phyloP scores from a whole-genome alignment of 768 basidiomycete genomes.

The Agaricus subrufescens region DNA sequence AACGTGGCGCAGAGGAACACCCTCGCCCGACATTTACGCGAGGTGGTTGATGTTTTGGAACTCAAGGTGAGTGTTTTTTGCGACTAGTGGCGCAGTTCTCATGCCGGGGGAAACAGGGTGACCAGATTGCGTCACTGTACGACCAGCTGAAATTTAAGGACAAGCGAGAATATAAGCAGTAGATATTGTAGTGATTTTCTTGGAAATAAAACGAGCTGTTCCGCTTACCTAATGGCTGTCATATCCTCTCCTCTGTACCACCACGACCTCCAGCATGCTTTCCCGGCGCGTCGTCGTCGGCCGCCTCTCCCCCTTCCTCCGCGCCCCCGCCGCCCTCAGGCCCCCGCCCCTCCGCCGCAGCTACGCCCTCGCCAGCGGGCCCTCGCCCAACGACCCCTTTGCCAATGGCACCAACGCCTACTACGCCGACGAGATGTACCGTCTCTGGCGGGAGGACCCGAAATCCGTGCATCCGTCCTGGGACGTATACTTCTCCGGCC shows the following conservation, averaged over 20 bases:
- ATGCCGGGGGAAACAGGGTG: conserved; percentile 50
- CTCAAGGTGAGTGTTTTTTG: conserved; percentile 59
- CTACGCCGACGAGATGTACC: conserved; percentile 97
- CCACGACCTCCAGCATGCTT: conserved; percentile 1
- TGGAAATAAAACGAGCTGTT: neutral
- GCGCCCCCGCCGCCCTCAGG: neutral
- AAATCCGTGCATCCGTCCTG: conserved; percentile 91
- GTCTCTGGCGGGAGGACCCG: conserved; percentile 86
- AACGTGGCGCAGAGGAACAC: conserved; percentile 78
- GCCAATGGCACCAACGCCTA: conserved; percentile 94
- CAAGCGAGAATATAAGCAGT: conserved; percentile 23
- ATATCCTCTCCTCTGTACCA: neutral
- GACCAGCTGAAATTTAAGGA: conserved; percentile 78
- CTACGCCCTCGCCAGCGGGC: conserved; percentile 22
- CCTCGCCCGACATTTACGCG: conserved; percentile 83
- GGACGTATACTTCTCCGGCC: conserved; percentile 89
- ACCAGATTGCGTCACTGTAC: conserved; percentile 91
- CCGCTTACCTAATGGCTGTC: neutral
- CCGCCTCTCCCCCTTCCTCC: conserved; percentile 1
- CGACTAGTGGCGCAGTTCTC: neutral
- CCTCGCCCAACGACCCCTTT: conserved; percentile 80
- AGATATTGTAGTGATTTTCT: neutral
- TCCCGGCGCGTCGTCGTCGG: conserved; percentile 8
- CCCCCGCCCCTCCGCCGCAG: neutral
- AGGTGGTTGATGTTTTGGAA: conserved; percentile 90